Percentiles rank a stretch among this genome's conserved stretches.
These are phyloP conservation scores for Suillus plorans DNA, from an alignment of 768 basidiomycete genomes.

Conservation along the genomic window DNA sequence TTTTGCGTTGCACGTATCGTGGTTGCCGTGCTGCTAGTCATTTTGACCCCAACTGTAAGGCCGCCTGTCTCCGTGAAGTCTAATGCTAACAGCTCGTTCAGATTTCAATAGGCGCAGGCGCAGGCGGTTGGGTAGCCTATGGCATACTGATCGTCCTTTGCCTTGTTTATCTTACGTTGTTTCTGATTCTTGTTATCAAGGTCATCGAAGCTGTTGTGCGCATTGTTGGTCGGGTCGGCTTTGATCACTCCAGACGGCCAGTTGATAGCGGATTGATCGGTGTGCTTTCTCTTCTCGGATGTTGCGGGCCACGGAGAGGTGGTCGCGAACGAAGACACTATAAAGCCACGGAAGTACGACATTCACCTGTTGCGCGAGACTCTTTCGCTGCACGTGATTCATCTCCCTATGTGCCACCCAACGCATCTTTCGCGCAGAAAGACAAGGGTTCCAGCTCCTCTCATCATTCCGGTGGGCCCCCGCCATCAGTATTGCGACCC, in stretches of 20 bases:
- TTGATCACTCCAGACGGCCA: slow-evolving; percentile 78
- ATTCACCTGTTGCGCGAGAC: slow-evolving; percentile 16
- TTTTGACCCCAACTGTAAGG: slow-evolving; percentile 84
- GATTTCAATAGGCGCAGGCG: slow-evolving; percentile 81
- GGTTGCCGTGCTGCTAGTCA: slow-evolving; percentile 85
- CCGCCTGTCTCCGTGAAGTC: slow-evolving; percentile 2
- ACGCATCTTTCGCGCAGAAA: slow-evolving; percentile 28
- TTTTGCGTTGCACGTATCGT: slow-evolving; percentile 91
- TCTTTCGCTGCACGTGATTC: slow-evolving; percentile 36
- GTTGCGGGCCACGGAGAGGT: slow-evolving; percentile 54
- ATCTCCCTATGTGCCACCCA: slow-evolving; percentile 52
- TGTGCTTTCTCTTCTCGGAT: slow-evolving; percentile 69
- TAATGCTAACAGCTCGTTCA: slow-evolving; percentile 32
- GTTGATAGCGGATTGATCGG: slow-evolving; percentile 89
- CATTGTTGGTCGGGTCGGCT: slow-evolving; percentile 72
- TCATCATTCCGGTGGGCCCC: slow-evolving; percentile 49
- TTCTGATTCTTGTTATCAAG: slow-evolving; percentile 83
- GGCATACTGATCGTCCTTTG: slow-evolving; percentile 83
- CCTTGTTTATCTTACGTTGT: slow-evolving; percentile 81
- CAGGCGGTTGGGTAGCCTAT: slow-evolving; percentile 92
- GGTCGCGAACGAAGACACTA: slow-evolving; percentile 22
- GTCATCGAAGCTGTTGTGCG: slow-evolving; percentile 81
- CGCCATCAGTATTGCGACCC: slow-evolving; percentile 72
- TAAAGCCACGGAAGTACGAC: slow-evolving; percentile 22
- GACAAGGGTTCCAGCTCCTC: slow-evolving; percentile 32